Conservation (phyloP, 73 alveolate species). For the Paramecium tetraurelia region DNA sequence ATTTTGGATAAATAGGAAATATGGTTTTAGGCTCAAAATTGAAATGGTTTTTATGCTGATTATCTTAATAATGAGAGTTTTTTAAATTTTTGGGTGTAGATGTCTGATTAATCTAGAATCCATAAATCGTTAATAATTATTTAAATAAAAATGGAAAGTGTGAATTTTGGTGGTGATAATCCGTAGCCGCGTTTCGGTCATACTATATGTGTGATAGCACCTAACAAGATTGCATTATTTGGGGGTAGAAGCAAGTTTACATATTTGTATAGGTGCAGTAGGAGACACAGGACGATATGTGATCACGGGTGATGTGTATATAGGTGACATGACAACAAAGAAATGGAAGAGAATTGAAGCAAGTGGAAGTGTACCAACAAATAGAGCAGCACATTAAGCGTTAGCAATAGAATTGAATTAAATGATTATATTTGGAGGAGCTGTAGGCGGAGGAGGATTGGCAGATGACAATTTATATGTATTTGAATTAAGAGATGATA, state of each 20-base stretch:
- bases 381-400: slow-evolving; percentile 69
- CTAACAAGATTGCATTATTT: slow-evolving; percentile 82
- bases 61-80: background rate
- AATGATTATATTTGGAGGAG: slow-evolving; percentile 98
- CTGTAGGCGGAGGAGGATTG: slow-evolving; percentile 98
- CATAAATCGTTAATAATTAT: slow-evolving; percentile 10
- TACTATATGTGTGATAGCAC: slow-evolving; percentile 91
- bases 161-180: slow-evolving; percentile 44
- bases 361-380: slow-evolving; percentile 63
- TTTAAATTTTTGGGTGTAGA: background rate
- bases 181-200: slow-evolving; percentile 93
- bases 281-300: slow-evolving; percentile 96
- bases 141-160: slow-evolving; percentile 27
- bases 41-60: background rate
- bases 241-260: slow-evolving; percentile 54
- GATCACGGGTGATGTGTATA: slow-evolving; percentile 98
- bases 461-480: slow-evolving; percentile 87
- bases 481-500: slow-evolving; percentile 84
- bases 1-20: background rate
- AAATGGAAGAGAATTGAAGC: slow-evolving; percentile 86
- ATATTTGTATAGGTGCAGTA: slow-evolving; percentile 72
- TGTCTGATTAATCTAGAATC: background rate
- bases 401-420: slow-evolving; percentile 62
- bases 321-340: slow-evolving; percentile 72
- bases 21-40: background rate